Conservation (phyloP, 2,329 filamentous ascomycete genomes). For the Atkinsonella texensis region DNA sequence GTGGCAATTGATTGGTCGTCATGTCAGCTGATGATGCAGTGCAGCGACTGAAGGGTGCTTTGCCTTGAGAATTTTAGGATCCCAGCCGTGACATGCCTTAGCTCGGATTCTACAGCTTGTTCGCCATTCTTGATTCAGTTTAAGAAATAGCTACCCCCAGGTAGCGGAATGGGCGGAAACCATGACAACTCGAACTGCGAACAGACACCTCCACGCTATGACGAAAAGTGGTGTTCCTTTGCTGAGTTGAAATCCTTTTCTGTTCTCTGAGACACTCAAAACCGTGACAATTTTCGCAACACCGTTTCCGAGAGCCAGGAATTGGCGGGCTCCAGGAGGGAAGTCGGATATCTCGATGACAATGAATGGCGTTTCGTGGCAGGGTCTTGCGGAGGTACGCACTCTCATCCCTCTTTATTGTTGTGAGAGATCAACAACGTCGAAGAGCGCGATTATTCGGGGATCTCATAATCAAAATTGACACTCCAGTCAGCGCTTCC, state of each 20-base stretch:
- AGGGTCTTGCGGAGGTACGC: conserved; percentile 7
- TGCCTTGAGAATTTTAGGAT: neutral
- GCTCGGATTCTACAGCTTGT: too few relatives aligned
- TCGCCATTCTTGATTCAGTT: too few relatives aligned
- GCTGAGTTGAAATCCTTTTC: neutral
- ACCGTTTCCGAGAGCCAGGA: neutral
- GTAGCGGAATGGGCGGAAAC: neutral
- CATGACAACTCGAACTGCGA: neutral
- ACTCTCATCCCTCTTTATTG: neutral
- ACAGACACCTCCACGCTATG: neutral
- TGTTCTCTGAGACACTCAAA: neutral
- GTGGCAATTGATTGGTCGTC: neutral
- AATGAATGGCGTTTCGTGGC: conserved; percentile 5
- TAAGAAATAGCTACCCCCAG: too few relatives aligned
- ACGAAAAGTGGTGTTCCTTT: neutral
- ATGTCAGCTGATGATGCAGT: neutral
- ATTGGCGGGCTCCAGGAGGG: neutral
- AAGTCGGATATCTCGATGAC: neutral
- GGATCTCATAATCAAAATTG: neutral
- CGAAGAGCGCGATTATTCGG: too few relatives aligned
- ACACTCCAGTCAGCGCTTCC: conserved; percentile 3
- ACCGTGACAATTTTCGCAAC: neutral
- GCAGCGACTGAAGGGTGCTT: neutral
- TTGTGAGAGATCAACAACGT: too few relatives aligned
- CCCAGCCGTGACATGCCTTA: too few relatives aligned